Evolutionary conservation across 2,329 filamentous ascomycete species (phyloP).

Genomic region (Clonostachys solani): DNA sequence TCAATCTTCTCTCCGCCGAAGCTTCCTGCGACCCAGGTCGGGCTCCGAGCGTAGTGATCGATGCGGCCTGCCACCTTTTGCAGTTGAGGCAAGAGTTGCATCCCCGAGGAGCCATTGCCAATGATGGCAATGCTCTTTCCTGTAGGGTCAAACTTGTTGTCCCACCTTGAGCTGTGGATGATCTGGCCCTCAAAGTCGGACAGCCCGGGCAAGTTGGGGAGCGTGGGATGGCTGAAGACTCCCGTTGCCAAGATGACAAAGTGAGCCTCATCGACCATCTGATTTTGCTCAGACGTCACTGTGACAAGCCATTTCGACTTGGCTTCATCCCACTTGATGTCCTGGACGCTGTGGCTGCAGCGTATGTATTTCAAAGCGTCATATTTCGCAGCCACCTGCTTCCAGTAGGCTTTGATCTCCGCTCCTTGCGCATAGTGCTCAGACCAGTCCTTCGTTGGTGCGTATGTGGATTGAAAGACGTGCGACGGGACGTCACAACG

Average conservation of each 20-base stretch:
- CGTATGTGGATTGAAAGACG: slow-evolving; percentile 66
- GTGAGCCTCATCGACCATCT: slow-evolving; percentile 37
- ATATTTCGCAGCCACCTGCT: too few relatives aligned
- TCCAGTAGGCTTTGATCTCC: slow-evolving; percentile 38
- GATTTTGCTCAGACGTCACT: too few relatives aligned
- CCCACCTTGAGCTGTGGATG: slow-evolving; percentile 50
- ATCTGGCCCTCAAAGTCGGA: slow-evolving; percentile 41
- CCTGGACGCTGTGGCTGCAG: not conserved
- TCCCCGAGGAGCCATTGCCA: slow-evolving; percentile 49
- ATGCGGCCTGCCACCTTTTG: slow-evolving; percentile 25
- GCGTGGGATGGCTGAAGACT: slow-evolving; percentile 32
- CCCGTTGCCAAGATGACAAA: slow-evolving; percentile 5
- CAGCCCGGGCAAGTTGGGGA: slow-evolving; percentile 41
- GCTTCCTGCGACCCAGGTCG: slow-evolving; percentile 27
- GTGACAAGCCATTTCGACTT: not conserved
- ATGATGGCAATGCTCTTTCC: slow-evolving; percentile 51
- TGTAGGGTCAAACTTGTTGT: slow-evolving; percentile 38
- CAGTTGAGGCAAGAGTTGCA: slow-evolving; percentile 43
- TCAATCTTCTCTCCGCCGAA: too few relatives aligned
- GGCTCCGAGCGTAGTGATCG: slow-evolving; percentile 34
- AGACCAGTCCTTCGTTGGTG: slow-evolving; percentile 64
- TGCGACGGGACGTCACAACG: slow-evolving; percentile 49
- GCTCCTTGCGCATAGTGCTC: slow-evolving; percentile 62
- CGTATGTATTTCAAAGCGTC: too few relatives aligned
- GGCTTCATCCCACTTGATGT: not conserved